Evolutionary conservation across 2,329 filamentous ascomycete genomes (phyloP).

Genomic region (Tolypocladium ophioglossoides): DNA sequence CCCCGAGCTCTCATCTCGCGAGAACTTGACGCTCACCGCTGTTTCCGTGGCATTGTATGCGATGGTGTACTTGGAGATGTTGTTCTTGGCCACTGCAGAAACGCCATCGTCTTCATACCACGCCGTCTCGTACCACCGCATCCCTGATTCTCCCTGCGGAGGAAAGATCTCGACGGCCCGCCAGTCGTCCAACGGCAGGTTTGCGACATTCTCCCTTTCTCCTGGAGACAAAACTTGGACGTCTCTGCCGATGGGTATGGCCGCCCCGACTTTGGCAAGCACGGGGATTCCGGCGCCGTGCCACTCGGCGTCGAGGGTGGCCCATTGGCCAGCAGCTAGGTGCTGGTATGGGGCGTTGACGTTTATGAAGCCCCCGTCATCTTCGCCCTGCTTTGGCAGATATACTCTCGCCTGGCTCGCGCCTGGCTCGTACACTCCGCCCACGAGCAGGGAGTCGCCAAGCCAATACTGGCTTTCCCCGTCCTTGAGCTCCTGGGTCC

Average conservation of each 20-base stretch:
- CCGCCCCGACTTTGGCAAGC: constrained; percentile 26
- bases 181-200: constrained; percentile 29
- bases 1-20: constrained; percentile 18
- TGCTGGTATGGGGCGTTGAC: constrained; percentile 50
- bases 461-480: constrained; percentile 63
- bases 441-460: constrained; percentile 53
- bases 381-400: constrained; percentile 34
- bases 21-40: constrained; percentile 16
- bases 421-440: constrained; percentile 54
- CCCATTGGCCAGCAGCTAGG: constrained; percentile 32
- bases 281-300: constrained; percentile 29
- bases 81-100: constrained; percentile 17
- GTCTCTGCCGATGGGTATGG: constrained; percentile 26
- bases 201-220: constrained; percentile 25
- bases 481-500: constrained; percentile 50
- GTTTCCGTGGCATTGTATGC: constrained; percentile 11
- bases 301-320: constrained; percentile 29
- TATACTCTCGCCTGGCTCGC: constrained; percentile 46
- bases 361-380: constrained; percentile 50
- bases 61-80: constrained; percentile 20
- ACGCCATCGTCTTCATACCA: constrained; percentile 31
- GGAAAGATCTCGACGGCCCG: constrained; percentile 33
- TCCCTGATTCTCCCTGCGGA: constrained; percentile 10
- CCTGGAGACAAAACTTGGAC: constrained; percentile 24
- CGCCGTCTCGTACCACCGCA: constrained; percentile 14